phyloP scores from a whole-genome alignment of 2,329 filamentous ascomycete species.

The Cercospora canescens region DNA sequence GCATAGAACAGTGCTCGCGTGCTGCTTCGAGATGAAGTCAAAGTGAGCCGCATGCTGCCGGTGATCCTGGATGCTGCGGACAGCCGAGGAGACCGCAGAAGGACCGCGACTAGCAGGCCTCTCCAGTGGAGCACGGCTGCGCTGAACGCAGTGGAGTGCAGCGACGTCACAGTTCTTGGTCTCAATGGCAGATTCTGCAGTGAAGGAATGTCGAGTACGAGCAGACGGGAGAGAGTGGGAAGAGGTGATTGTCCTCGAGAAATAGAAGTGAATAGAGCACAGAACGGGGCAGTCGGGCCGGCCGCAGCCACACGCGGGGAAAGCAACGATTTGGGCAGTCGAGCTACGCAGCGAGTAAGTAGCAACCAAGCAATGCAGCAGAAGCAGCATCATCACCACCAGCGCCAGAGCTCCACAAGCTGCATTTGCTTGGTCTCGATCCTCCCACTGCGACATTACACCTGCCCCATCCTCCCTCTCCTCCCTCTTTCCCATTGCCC shows the following conservation, averaged over 20 bases:
- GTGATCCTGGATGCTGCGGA: not conserved
- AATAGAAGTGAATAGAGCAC: not conserved
- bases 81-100: constrained; percentile 3
- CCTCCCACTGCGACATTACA: not conserved
- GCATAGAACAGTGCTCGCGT: not conserved
- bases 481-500: not conserved
- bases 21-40: not conserved
- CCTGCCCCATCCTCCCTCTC: not conserved
- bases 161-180: constrained; percentile 7
- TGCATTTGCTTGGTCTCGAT: not conserved
- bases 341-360: not conserved
- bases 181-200: constrained; percentile 10
- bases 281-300: constrained; percentile 1
- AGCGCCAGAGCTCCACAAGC: constrained; percentile 6
- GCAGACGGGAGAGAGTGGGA: too few relatives aligned
- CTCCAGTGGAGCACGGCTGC: constrained; percentile 6
- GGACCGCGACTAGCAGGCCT: constrained; percentile 10
- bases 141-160: not conserved
- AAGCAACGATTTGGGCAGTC: not conserved
- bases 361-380: not conserved
- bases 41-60: constrained; percentile 8
- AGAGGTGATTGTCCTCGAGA: not conserved
- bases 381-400: not conserved
- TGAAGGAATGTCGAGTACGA: too few relatives aligned
- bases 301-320: not conserved